Conservation (phyloP, 495 filamentous ascomycete genomes). For the Aspergillus steynii region DNA sequence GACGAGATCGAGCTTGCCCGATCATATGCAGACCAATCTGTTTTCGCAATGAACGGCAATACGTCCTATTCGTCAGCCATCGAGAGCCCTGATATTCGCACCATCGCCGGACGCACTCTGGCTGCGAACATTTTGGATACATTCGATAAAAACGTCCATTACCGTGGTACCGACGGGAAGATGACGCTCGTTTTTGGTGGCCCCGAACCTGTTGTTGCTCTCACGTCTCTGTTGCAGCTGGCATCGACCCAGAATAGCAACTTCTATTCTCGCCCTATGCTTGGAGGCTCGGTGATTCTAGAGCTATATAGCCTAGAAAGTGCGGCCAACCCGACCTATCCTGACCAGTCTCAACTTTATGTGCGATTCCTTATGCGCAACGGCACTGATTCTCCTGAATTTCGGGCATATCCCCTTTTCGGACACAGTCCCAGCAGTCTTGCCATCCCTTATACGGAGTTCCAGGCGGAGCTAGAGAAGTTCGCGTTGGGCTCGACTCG, state of each 20-base stretch:
- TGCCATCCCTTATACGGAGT: slow-evolving; percentile 61
- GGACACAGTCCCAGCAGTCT: slow-evolving; percentile 50
- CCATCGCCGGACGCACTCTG: slow-evolving; percentile 66
- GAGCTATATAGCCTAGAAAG: slow-evolving; percentile 70
- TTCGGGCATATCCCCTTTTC: slow-evolving; percentile 67
- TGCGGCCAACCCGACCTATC: slow-evolving; percentile 45
- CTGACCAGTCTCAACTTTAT: slow-evolving; percentile 56
- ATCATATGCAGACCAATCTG: slow-evolving; percentile 65
- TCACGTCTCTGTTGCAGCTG: slow-evolving; percentile 70
- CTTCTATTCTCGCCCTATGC: slow-evolving; percentile 70
- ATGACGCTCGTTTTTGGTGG: slow-evolving; percentile 69
- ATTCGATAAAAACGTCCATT: slow-evolving; percentile 52
- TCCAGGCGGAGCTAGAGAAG: slow-evolving; percentile 56
- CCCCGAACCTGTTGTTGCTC: slow-evolving; percentile 69
- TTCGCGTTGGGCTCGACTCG: slow-evolving; percentile 59
- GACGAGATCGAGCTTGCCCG: slow-evolving; percentile 57
- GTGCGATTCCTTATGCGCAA: slow-evolving; percentile 81
- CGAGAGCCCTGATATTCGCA: slow-evolving; percentile 53
- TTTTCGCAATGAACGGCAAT: slow-evolving; percentile 66
- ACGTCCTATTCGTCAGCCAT: slow-evolving; percentile 41
- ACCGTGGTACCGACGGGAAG: slow-evolving; percentile 43
- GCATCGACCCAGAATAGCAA: slow-evolving; percentile 48
- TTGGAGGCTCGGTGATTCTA: slow-evolving; percentile 67
- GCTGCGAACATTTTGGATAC: slow-evolving; percentile 59
- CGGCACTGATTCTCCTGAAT: slow-evolving; percentile 58